Evolutionary conservation across 164 flowering plant species (phyloP).

Genomic region (Tetracentron sinense): DNA sequence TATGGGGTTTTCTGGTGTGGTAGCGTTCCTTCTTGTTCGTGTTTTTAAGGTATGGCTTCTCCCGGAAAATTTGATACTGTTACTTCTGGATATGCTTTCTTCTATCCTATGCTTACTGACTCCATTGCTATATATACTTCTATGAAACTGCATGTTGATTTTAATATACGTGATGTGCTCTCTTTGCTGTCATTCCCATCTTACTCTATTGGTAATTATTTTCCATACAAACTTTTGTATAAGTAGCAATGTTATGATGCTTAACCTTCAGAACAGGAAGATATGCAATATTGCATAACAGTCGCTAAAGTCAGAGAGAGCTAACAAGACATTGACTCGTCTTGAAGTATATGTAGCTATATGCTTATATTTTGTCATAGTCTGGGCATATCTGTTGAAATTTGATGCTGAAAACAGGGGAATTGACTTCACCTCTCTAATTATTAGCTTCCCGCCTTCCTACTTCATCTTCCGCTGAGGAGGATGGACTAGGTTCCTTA

Average conservation of each 20-base stretch:
- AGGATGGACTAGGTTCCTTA: neutral
- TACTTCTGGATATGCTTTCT: neutral
- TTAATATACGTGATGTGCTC: neutral
- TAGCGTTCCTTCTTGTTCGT: slow-evolving; percentile 85
- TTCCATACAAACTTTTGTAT: neutral
- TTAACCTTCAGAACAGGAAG: too few relatives aligned
- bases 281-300: too few relatives aligned
- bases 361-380: too few relatives aligned
- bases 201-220: too few relatives aligned
- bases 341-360: too few relatives aligned
- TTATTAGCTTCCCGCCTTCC: too few relatives aligned
- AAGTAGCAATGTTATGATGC: neutral
- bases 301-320: too few relatives aligned
- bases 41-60: slow-evolving; percentile 72
- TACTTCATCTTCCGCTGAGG: neutral
- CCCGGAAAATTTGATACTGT: neutral
- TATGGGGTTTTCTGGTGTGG: slow-evolving; percentile 92
- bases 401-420: too few relatives aligned
- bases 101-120: neutral
- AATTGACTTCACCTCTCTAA: too few relatives aligned
- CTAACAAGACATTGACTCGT: too few relatives aligned
- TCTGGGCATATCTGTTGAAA: too few relatives aligned
- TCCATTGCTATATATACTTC: neutral
- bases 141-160: neutral
- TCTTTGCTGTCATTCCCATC: too few relatives aligned